Base-by-base conservation (phyloP, 768 basidiomycete species). In the Neoboletus subvelutipes region DNA sequence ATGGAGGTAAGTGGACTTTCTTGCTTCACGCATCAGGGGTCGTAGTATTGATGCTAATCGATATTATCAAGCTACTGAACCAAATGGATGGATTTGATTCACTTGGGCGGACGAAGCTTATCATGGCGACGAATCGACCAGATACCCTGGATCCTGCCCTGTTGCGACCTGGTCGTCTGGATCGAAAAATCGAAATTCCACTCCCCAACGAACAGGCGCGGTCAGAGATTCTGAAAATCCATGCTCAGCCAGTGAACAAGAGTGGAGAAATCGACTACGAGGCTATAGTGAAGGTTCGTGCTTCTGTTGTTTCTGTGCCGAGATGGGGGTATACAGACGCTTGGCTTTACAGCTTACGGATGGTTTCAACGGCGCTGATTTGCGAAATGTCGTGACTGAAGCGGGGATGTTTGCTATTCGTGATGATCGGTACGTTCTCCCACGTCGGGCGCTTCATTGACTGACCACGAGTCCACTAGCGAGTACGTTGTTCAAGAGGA, bases 71-170 rank as follows among this genome's bases (percentile, higher is more conserved):
- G 94, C 80, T 99, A 26, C 82, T 99, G 33, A 98, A 98, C 69
- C 96, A 98, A 75, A 97, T 99, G 94, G 97, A 99, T 71, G 97
- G 97, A 24, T 99, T 99, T 76, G 97, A 98, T 74, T 94, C 96
- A 17, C 79, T 99, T 29, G 97, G 97, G 45, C 80, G 80, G 62
- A 98, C 95, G 34, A 98, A 98, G 74, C 83, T 98, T 52, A 99
- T 99, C 72, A 98, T 98, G 93, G 97, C 97, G n/a, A 99, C 97
- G 26, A 99, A 98, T 78, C 82, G 97, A 68, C 97, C 97, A 0
- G 97, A 99, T 72, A 98, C 95, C 2, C 84, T 98, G 34, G 97
- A 98, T 74, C 97, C 97, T 15, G 96, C 96, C 15, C 84, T 99
- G 24, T 81, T 99, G 54, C 91, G 96, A 52, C 96, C 96, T 9